Base-by-base conservation (phyloP, 2,329 filamentous ascomycete species). In the Fusarium sp. region DNA sequence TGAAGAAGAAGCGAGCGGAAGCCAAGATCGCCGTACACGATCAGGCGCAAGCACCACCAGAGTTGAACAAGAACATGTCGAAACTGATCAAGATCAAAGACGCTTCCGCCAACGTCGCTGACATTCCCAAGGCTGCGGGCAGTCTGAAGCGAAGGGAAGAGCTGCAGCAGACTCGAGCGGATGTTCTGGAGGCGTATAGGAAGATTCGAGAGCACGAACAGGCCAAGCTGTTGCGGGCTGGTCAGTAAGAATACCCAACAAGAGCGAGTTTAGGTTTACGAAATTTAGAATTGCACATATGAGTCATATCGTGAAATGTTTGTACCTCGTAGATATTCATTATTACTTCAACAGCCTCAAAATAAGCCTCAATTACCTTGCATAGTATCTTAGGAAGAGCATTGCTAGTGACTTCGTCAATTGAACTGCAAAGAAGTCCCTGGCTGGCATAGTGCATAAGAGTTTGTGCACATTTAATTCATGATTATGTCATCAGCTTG, bases 11-110 rank as follows among this genome's bases (percentile, higher is more conserved):
- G 81, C 84, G 90, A 60, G 89, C 88, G 27, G 87, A 88, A 71
- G 81, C 78, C 25, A 85, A 83, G 70, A 77, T 83, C 43, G 83
- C 83, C 4, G 76, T 89, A 18, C 82, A 88, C 65, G 87, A 88
- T 67, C 84, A 94, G 29, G 94, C 88, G 5, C 85, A 90, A 74
- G 94, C 92, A 40, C 94, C 94, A 30, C 94, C 94, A 0, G 87
- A 88, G 68, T 85, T 97, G 58, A 86, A 88, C 71, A 89, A 86
- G 66, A 76, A 77, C 53, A 67, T 73, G 47, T 70, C 77, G 9
- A 76, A 77, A 30, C 78, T 78, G 54, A 74, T 83, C 22, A 77
- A 77, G 48, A 70, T 81, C 16, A 73, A 69, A n/a, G 78, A 75
- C 13, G 79, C 79, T 13, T 67, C 72, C 1, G 80, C 80, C 16